Evolutionary conservation across 2,329 filamentous ascomycete species (phyloP).

Genomic region (Sporothrix pallida): DNA sequence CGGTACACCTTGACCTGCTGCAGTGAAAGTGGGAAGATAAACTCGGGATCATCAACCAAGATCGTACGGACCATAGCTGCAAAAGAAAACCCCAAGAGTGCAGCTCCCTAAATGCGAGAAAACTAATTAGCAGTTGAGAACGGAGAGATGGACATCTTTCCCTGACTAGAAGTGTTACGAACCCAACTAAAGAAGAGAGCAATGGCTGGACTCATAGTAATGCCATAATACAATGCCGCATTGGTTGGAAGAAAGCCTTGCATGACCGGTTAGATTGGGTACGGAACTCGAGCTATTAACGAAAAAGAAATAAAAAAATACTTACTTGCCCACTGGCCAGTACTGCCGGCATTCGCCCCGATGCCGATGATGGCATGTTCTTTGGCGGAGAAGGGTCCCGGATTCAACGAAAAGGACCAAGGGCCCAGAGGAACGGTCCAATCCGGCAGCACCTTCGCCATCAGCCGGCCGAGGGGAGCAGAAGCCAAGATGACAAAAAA

Average conservation of each 20-base stretch:
- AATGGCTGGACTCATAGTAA: conserved; percentile 38
- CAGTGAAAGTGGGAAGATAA: conserved; percentile 38
- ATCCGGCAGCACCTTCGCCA: conserved; percentile 36
- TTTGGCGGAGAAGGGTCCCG: conserved; percentile 38
- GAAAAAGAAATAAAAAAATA: background rate
- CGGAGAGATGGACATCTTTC: background rate
- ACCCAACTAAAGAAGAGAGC: conserved; percentile 38
- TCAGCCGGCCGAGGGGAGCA: conserved; percentile 36
- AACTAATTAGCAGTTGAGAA: background rate
- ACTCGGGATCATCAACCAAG: conserved; percentile 39
- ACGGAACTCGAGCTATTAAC: background rate
- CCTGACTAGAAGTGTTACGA: background rate
- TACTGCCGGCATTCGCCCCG: conserved; percentile 38
- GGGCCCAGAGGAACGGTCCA: conserved; percentile 35
- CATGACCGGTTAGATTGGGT: background rate
- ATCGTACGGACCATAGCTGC: conserved; percentile 38
- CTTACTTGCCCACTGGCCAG: conserved; percentile 39
- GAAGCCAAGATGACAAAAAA: conserved; percentile 40
- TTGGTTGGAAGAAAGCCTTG: conserved; percentile 46
- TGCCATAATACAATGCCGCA: conserved; percentile 37
- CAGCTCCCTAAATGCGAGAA: conserved; percentile 33
- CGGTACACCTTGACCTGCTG: conserved; percentile 39
- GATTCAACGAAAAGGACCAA: conserved; percentile 38
- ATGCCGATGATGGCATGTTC: conserved; percentile 40
- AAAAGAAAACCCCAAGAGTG: conserved; percentile 38